A percentile compares a stretch with the other conserved stretches of the same genome.
Evolutionary conservation across 2,329 filamentous ascomycete genomes (phyloP).

Genomic region (Trichoderma sp.): DNA sequence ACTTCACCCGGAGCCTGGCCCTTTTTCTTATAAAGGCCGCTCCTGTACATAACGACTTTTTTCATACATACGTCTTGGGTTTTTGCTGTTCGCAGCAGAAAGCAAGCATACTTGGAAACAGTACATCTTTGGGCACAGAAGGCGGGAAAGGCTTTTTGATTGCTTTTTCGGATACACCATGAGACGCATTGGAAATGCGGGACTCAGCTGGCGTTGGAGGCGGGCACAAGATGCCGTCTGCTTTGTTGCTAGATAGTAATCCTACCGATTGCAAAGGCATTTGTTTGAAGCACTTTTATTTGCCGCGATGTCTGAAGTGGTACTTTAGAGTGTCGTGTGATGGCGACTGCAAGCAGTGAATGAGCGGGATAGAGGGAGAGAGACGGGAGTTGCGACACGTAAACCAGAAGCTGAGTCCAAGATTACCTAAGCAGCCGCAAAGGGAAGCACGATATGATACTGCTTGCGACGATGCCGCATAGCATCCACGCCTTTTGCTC

Average conservation of each 20-base stretch:
- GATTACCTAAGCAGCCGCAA: too few relatives aligned
- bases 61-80: conserved; percentile 8
- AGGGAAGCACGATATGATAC: too few relatives aligned
- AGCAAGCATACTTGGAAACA: conserved; percentile 19
- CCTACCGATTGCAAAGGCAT: conserved; percentile 2
- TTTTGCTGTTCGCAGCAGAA: conserved; percentile 27
- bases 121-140: conserved; percentile 17
- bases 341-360: too few relatives aligned
- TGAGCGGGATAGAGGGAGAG: too few relatives aligned
- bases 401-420: too few relatives aligned
- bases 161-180: conserved; percentile 36
- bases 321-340: too few relatives aligned
- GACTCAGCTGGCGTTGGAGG: conserved; percentile 27
- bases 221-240: conserved; percentile 12
- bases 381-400: too few relatives aligned
- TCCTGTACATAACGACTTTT: conserved; percentile 30
- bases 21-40: background rate
- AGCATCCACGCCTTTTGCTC: too few relatives aligned
- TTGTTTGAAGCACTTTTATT: background rate
- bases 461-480: too few relatives aligned
- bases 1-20: conserved; percentile 11
- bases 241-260: conserved; percentile 21
- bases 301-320: too few relatives aligned
- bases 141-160: conserved; percentile 16
- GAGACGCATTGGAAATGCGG: conserved; percentile 34